Conservation (phyloP, 352 stramenopile species). For the Phytophthora sp. region DNA sequence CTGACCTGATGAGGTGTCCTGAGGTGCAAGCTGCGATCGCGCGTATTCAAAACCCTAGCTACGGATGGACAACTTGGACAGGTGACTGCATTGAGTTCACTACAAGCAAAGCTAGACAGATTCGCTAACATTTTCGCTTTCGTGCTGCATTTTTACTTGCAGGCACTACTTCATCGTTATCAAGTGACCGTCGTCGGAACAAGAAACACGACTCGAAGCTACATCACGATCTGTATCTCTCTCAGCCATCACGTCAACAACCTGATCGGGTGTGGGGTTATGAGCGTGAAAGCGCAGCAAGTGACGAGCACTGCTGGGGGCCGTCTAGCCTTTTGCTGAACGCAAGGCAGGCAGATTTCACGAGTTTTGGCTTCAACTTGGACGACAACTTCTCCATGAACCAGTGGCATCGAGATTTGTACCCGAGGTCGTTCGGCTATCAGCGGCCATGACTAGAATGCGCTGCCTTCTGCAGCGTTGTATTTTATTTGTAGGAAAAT, state of each 20-base stretch:
- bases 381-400: constrained; percentile 40
- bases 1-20: constrained; percentile 16
- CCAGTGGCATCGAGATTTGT: constrained; percentile 40
- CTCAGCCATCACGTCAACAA: constrained; percentile 12
- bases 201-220: no score
- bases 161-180: constrained; percentile 3
- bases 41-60: constrained; percentile 17
- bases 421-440: constrained; percentile 20
- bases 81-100: background rate
- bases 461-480: background rate
- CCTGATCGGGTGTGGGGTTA: constrained; percentile 3
- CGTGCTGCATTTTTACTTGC: background rate
- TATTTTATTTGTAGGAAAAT: background rate
- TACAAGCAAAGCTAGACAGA: background rate
- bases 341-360: background rate
- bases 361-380: constrained; percentile 31
- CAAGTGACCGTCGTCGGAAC: no score
- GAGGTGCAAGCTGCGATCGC: constrained; percentile 31
- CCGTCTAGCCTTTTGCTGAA: constrained; percentile 8
- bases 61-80: background rate
- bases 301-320: background rate
- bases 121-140: no score
- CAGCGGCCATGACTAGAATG: background rate
- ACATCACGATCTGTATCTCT: no score
- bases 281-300: background rate